Conservation (phyloP, 495 filamentous ascomycete genomes). For the Cladorrhinum samala region DNA sequence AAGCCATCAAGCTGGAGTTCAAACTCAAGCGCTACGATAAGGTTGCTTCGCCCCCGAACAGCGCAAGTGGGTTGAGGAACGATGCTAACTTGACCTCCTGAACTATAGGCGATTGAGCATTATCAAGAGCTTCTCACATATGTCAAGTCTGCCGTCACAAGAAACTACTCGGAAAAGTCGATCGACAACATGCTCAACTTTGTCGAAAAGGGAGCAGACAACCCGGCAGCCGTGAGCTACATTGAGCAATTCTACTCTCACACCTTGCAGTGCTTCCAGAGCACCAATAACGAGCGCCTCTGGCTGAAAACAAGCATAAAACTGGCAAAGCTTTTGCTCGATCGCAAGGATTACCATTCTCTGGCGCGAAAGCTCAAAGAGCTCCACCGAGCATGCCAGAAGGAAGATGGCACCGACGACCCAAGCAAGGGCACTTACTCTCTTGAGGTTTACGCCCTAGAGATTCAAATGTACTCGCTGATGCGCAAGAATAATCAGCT, state of each 20-base stretch:
- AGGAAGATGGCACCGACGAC: constrained; percentile 84
- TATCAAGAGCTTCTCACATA: constrained; percentile 95
- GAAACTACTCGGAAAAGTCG: constrained; percentile 98
- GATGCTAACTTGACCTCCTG: too few species aligned
- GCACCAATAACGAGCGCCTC: constrained; percentile 92
- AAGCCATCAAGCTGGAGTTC: constrained; percentile 96
- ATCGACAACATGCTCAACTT: constrained; percentile 99
- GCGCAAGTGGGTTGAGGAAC: too few species aligned
- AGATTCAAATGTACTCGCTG: constrained; percentile 98
- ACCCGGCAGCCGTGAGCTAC: constrained; percentile 65
- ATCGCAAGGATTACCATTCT: constrained; percentile 78
- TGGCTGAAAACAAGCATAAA: constrained; percentile 99
- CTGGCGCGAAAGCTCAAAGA: constrained; percentile 81
- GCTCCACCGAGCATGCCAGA: constrained; percentile 83
- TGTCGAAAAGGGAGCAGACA: constrained; percentile 88
- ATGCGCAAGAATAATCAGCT: constrained; percentile 95
- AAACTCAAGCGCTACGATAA: constrained; percentile 77
- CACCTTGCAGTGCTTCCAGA: constrained; percentile 90
- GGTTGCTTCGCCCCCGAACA: constrained; percentile 46
- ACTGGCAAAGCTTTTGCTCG: constrained; percentile 81
- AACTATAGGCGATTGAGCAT: constrained; percentile 80
- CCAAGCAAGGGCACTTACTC: constrained; percentile 94
- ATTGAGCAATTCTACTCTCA: constrained; percentile 96
- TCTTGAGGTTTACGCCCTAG: constrained; percentile 90
- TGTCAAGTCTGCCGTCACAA: constrained; percentile 92